phyloP scores from a whole-genome alignment of 2,329 filamentous ascomycete species.

The Cladosporium colombiae region DNA sequence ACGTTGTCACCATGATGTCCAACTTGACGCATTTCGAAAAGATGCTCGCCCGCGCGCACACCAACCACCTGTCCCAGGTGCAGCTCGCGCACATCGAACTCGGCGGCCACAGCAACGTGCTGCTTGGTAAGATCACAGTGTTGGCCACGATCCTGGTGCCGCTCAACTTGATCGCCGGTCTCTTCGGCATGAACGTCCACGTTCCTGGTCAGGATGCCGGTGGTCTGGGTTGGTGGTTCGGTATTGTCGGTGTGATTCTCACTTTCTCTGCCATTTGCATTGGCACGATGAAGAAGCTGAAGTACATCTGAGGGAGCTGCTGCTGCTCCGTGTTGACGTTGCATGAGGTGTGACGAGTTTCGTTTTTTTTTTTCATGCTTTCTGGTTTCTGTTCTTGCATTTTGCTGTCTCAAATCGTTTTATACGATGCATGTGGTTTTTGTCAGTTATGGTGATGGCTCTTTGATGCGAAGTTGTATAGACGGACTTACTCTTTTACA shows the following conservation, averaged over 20 bases:
- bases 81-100: constrained; percentile 88
- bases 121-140: constrained; percentile 92
- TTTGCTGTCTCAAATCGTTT: background rate
- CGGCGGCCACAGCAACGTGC: constrained; percentile 83
- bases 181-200: constrained; percentile 84
- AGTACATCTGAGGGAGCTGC: constrained; percentile 39
- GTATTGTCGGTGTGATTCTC: constrained; percentile 59
- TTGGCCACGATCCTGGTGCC: constrained; percentile 94
- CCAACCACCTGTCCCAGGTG: constrained; percentile 93
- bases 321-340: background rate
- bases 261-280: constrained; percentile 44
- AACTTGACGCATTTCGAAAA: constrained; percentile 96
- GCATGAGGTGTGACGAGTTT: background rate
- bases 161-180: constrained; percentile 84
- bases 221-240: constrained; percentile 59
- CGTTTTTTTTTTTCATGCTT: background rate
- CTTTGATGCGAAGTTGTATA: background rate
- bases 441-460: background rate
- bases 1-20: constrained; percentile 99
- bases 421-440: background rate
- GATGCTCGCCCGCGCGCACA: constrained; percentile 90
- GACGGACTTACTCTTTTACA: background rate
- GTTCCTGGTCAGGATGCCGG: constrained; percentile 62
- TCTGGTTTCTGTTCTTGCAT: background rate
- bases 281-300: constrained; percentile 45